Evolutionary conservation across 2,329 filamentous ascomycete species (phyloP), one percentile per base, ranked within the genome.

Genomic region (Scytalidium sp.): DNA sequence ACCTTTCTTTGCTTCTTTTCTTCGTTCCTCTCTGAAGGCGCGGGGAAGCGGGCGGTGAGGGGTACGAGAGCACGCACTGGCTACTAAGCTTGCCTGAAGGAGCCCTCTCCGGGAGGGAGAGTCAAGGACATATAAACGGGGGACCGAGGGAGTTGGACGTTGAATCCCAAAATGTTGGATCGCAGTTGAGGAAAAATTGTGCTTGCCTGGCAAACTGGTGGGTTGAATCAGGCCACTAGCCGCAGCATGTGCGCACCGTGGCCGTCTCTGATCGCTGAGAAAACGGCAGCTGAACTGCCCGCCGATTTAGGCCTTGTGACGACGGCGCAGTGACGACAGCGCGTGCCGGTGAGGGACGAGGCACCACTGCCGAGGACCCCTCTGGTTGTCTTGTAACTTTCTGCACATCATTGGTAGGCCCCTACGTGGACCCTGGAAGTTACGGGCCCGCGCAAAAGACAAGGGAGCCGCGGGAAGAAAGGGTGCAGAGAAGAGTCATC

Each of bases 41-140:
- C 13, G 48, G 13, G 41, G 19, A 27, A 15, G 41, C 5, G 39
- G n/a, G 29, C 47, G n/a, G 32, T 44, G 21, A 19, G 21, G 27
- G 3, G 41, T 39, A 17, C 25, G 20, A 32, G 36, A 20, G 19
- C 15, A 36, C 32, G 5, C 15, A n/a, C 32, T 36, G 20, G 27
- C 19, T 32, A 15, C 45, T 51, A 50, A n/a, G 8, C 15, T 8
- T 45, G 42, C 20, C 43, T 42, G 17, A n/a, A 25, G 27, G 43
- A 10, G 43, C 62, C 62, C 61, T 64, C 59, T 58, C 61, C 50
- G 50, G 60, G 60, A 61, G 60, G 60, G 55, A 46, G 52, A 42
- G 50, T 45, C 43, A n/a, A 39, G 45, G 40, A 56, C 59, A 64
- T 62, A 59, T 49, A 54, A 47, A 42, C 17, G 42, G 45, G 25